These are phyloP conservation scores for Xylaria multiplex DNA, from an alignment of 2,329 filamentous ascomycete genomes.

Conservation along the genomic window DNA sequence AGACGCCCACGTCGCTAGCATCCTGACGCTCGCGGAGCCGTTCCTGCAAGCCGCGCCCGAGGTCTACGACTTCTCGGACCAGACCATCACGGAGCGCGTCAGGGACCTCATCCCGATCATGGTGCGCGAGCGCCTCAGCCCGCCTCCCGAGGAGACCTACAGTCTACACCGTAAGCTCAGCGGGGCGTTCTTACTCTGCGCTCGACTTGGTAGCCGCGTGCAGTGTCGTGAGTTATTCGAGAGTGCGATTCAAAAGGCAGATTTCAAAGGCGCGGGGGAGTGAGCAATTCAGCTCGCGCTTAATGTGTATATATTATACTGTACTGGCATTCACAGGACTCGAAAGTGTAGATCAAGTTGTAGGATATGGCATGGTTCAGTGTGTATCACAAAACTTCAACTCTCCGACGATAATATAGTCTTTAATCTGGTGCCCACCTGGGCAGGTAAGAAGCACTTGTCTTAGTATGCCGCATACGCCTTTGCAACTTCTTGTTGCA, in stretches of 20 bases:
- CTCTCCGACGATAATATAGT: slow-evolving; percentile 14
- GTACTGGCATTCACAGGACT: slow-evolving; percentile 20
- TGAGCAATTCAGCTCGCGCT: slow-evolving; percentile 28
- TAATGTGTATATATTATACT: slow-evolving; percentile 21
- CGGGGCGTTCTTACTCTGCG: slow-evolving; percentile 93
- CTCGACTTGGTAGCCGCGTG: slow-evolving; percentile 83
- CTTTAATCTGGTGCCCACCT: background rate
- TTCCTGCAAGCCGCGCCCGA: slow-evolving; percentile 81
- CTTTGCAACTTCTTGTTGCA: background rate
- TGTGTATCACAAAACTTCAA: slow-evolving; percentile 17
- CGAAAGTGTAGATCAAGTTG: slow-evolving; percentile 23
- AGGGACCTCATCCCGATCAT: slow-evolving; percentile 89
- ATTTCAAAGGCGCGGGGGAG: slow-evolving; percentile 31
- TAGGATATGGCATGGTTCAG: slow-evolving; percentile 18
- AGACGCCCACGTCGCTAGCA: slow-evolving; percentile 86
- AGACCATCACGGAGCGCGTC: slow-evolving; percentile 96
- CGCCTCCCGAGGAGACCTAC: slow-evolving; percentile 97
- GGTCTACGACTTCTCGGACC: slow-evolving; percentile 89
- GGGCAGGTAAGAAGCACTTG: background rate
- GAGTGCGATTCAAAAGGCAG: slow-evolving; percentile 58
- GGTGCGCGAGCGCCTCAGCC: slow-evolving; percentile 86
- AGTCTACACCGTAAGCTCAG: slow-evolving; percentile 94
- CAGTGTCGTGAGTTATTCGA: slow-evolving; percentile 83
- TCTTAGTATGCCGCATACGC: background rate
- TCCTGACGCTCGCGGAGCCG: slow-evolving; percentile 91